Conservation (phyloP, 2,329 filamentous ascomycete species). For the Trichoderma cornu-damae region DNA sequence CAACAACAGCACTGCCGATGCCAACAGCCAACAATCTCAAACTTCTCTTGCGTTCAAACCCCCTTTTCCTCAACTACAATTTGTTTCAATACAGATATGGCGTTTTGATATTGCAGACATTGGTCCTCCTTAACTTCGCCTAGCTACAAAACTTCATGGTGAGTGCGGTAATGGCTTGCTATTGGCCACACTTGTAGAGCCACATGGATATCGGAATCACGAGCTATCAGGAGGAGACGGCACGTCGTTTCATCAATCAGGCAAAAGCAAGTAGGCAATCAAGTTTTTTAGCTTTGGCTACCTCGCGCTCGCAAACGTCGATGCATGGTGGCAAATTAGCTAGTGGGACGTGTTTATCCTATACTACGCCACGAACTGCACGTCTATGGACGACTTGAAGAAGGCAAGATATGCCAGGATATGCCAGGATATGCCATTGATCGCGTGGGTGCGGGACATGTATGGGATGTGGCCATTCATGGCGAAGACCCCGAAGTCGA, state of each 20-base stretch:
- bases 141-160: constrained; percentile 12
- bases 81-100: constrained; percentile 16
- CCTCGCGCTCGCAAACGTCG: constrained; percentile 9
- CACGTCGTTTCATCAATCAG: constrained; percentile 2
- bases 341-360: constrained; percentile 14
- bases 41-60: background rate
- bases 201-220: constrained; percentile 15
- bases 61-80: constrained; percentile 15
- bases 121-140: constrained; percentile 12
- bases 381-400: constrained; percentile 1
- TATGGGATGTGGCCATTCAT: constrained; percentile 5
- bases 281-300: constrained; percentile 18
- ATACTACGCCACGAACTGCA: constrained; percentile 14
- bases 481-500: constrained; percentile 2
- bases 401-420: constrained; percentile 3
- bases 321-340: constrained; percentile 8
- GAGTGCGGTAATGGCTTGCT: background rate
- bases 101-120: constrained; percentile 12
- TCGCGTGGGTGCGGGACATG: background rate
- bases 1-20: constrained; percentile 13
- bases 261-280: constrained; percentile 8
- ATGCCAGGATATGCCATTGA: constrained; percentile 9
- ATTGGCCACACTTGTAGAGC: constrained; percentile 15
- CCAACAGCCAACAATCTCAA: constrained; percentile 16
- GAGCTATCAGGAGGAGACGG: constrained; percentile 9